A percentile compares a stretch with the other conserved stretches of the same genome.
These are phyloP conservation scores for Brassica cretica DNA, from an alignment of 345 rosid genomes.

Conservation along the genomic window DNA sequence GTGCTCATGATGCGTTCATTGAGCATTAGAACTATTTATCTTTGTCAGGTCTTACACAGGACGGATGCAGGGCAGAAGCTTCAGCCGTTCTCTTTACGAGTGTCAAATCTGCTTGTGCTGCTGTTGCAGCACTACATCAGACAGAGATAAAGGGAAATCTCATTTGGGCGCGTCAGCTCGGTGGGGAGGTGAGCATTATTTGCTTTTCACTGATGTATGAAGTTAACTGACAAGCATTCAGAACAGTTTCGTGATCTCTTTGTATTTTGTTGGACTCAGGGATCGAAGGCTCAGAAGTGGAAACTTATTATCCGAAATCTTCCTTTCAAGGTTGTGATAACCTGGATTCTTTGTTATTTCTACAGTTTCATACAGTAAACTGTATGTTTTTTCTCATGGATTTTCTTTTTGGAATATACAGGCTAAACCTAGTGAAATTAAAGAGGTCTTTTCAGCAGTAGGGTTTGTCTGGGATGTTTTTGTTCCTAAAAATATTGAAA, in stretches of 20 bases:
- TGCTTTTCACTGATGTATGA: slow-evolving; percentile 1
- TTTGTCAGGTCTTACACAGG: slow-evolving; percentile 75
- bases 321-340: slow-evolving; percentile 74
- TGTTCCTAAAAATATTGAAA: slow-evolving; percentile 69
- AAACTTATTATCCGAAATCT: slow-evolving; percentile 84
- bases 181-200: slow-evolving; percentile 79
- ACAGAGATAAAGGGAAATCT: slow-evolving; percentile 60
- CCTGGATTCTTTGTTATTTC: slow-evolving; percentile 7
- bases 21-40: not conserved
- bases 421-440: slow-evolving; percentile 69
- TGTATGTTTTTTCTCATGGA: slow-evolving; percentile 19
- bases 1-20: slow-evolving; percentile 7
- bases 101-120: slow-evolving; percentile 74
- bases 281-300: slow-evolving; percentile 97
- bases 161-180: slow-evolving; percentile 97
- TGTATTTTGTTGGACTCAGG: slow-evolving; percentile 47
- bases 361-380: slow-evolving; percentile 1
- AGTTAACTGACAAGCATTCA: slow-evolving; percentile 18
- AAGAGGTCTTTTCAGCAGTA: slow-evolving; percentile 60
- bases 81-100: slow-evolving; percentile 84
- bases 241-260: slow-evolving; percentile 17
- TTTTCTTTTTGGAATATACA: slow-evolving; percentile 39
- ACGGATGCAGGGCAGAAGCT: slow-evolving; percentile 85
- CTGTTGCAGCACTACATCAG: slow-evolving; percentile 65
- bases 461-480: slow-evolving; percentile 95